Conservation (phyloP, 805 yeast genomes). For the Kodamaea nitidulidarum region DNA sequence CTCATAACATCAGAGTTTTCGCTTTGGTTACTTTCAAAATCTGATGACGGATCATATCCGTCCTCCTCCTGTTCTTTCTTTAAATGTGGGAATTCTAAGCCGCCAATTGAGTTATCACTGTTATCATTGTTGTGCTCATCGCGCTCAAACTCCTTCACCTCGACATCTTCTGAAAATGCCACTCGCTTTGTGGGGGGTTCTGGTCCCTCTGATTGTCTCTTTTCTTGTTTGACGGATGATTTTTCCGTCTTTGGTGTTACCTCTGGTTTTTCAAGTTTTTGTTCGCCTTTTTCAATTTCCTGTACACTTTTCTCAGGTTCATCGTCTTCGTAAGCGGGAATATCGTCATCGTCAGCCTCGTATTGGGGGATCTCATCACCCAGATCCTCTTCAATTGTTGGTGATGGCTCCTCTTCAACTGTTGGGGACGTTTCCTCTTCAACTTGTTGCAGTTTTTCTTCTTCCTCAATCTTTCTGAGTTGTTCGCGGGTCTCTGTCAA, state of each 20-base stretch:
- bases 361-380: slow-evolving; percentile 14
- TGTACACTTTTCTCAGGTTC: background rate
- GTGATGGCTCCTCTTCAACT: slow-evolving; percentile 27
- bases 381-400: slow-evolving; percentile 19
- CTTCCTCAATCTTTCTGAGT: slow-evolving; percentile 11
- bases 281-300: background rate
- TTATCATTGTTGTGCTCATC: slow-evolving; percentile 24
- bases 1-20: slow-evolving; percentile 24
- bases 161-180: slow-evolving; percentile 40
- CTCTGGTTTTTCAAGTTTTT: background rate
- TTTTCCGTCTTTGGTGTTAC: background rate
- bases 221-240: background rate
- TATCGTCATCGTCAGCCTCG: slow-evolving; percentile 14
- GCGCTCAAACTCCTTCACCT: slow-evolving; percentile 38
- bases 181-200: slow-evolving; percentile 27
- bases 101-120: background rate
- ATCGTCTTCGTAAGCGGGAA: slow-evolving; percentile 2
- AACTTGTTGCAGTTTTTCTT: slow-evolving; percentile 6
- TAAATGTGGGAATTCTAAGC: background rate
- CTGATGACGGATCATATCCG: slow-evolving; percentile 20
- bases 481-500: slow-evolving; percentile 29
- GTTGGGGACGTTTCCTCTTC: slow-evolving; percentile 30
- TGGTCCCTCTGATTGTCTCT: background rate
- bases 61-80: slow-evolving; percentile 13
- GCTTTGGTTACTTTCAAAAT: slow-evolving; percentile 9